phyloP scores from a whole-genome alignment of 805 yeast species.

The Hemisphaericaspora nanyangensis region DNA sequence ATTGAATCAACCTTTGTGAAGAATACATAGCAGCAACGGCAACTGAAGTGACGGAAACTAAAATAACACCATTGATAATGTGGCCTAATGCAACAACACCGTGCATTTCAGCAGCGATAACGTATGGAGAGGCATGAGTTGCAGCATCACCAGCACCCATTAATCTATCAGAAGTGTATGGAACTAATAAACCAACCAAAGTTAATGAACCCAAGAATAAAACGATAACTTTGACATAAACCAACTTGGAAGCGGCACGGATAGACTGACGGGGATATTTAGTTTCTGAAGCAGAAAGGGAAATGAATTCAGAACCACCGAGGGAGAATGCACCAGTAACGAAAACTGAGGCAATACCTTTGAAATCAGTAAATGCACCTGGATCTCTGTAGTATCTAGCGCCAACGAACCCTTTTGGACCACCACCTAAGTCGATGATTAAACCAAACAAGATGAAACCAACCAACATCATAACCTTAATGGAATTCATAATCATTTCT shows the following conservation, averaged over 20 bases:
- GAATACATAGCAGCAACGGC: slow-evolving; percentile 42
- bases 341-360: slow-evolving; percentile 38
- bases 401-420: slow-evolving; percentile 33
- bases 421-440: slow-evolving; percentile 36
- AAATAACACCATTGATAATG: slow-evolving; percentile 40
- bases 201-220: slow-evolving; percentile 38
- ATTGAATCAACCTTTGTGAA: slow-evolving; percentile 38
- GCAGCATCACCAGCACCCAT: slow-evolving; percentile 31
- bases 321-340: slow-evolving; percentile 39
- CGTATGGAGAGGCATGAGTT: slow-evolving; percentile 39
- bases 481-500: slow-evolving; percentile 35
- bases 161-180: slow-evolving; percentile 26
- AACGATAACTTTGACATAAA: slow-evolving; percentile 33
- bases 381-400: slow-evolving; percentile 40
- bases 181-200: slow-evolving; percentile 39
- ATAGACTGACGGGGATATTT: slow-evolving; percentile 35
- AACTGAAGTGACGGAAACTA: slow-evolving; percentile 39
- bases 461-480: slow-evolving; percentile 31
- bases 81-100: slow-evolving; percentile 36
- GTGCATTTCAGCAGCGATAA: slow-evolving; percentile 37
- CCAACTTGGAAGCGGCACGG: slow-evolving; percentile 38
- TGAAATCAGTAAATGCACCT: slow-evolving; percentile 34
- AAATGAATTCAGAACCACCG: slow-evolving; percentile 41
- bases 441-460: slow-evolving; percentile 41
- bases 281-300: slow-evolving; percentile 35